Evolutionary conservation across 352 stramenopile genomes (phyloP).

Genomic region (Phytophthora aleatoria): DNA sequence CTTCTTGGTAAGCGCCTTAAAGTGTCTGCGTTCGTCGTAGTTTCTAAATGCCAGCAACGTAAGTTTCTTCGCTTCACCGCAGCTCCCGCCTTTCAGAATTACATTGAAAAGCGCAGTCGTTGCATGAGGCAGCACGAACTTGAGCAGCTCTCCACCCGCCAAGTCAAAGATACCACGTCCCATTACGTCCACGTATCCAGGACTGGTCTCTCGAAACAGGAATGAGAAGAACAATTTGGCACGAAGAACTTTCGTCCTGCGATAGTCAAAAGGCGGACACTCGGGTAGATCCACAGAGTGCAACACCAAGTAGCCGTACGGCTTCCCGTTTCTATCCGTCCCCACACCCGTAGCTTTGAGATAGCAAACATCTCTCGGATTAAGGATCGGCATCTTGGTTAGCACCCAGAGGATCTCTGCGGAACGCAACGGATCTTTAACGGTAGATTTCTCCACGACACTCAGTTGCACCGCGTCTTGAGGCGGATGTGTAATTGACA

Average conservation of each 20-base stretch:
- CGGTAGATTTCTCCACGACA: constrained; percentile 36
- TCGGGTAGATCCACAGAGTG: constrained; percentile 45
- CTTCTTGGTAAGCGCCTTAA: constrained; percentile 23
- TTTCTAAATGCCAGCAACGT: constrained; percentile 38
- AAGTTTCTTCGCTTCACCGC: constrained; percentile 50
- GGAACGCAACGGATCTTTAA: constrained; percentile 43
- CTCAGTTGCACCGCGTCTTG: constrained; percentile 40
- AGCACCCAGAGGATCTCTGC: constrained; percentile 49
- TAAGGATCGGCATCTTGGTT: constrained; percentile 36
- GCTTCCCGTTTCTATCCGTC: constrained; percentile 31
- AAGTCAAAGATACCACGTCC: constrained; percentile 48
- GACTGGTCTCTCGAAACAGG: constrained; percentile 41
- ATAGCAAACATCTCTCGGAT: constrained; percentile 45
- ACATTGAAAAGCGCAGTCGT: constrained; percentile 35
- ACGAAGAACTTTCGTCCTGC: constrained; percentile 34
- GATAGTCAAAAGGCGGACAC: constrained; percentile 42
- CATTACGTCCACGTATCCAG: constrained; percentile 39
- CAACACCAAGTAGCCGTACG: constrained; percentile 49
- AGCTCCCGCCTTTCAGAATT: constrained; percentile 31
- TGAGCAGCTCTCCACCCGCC: constrained; percentile 32
- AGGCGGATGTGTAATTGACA: constrained; percentile 26
- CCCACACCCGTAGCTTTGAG: constrained; percentile 47
- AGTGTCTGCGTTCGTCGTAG: constrained; percentile 9
- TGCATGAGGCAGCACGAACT: constrained; percentile 30
- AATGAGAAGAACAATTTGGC: constrained; percentile 41